Conservation (phyloP, 2,329 filamentous ascomycete genomes). For the Arachnopeziza araneosa region DNA sequence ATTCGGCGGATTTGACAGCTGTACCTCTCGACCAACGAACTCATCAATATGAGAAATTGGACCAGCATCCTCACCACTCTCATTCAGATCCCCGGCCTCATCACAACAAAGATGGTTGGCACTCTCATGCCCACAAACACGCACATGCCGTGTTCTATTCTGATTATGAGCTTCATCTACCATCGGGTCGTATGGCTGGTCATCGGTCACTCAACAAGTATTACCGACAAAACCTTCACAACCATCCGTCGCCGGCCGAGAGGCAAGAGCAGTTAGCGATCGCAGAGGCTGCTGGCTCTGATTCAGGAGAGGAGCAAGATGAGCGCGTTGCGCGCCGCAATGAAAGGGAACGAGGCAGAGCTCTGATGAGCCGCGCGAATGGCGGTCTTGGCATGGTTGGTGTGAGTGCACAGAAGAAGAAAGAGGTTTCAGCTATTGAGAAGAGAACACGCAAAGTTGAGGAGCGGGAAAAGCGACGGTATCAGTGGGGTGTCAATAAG, state of each 20-base stretch:
- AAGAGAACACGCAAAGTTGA: conserved; percentile 63
- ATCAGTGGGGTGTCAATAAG: conserved; percentile 67
- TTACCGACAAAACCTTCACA: conserved; percentile 87
- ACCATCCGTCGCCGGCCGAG: conserved; percentile 74
- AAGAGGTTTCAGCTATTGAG: conserved; percentile 59
- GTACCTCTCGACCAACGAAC: conserved; percentile 69
- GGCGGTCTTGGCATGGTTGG: conserved; percentile 73
- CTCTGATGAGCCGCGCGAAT: conserved; percentile 61
- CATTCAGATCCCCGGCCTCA: conserved; percentile 66
- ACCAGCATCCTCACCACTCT: conserved; percentile 70
- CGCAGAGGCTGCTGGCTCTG: conserved; percentile 43
- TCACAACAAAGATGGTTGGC: conserved; percentile 69
- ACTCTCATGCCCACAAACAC: conserved; percentile 76
- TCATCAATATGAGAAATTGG: conserved; percentile 66
- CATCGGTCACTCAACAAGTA: conserved; percentile 85
- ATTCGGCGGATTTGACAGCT: conserved; percentile 76
- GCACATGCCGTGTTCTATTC: conserved; percentile 75
- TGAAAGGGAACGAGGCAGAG: conserved; percentile 42
- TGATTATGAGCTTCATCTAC: conserved; percentile 90
- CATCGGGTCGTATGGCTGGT: conserved; percentile 81
- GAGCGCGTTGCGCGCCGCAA: conserved; percentile 34
- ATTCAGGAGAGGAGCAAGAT: conserved; percentile 38
- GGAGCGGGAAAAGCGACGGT: conserved; percentile 54
- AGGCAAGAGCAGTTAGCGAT: conserved; percentile 62
- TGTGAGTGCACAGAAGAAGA: conserved; percentile 69